Evolutionary conservation across 805 yeast genomes (phyloP), one percentile per base, ranked within the genome.

Genomic region (Pichia thaimueangensis): DNA sequence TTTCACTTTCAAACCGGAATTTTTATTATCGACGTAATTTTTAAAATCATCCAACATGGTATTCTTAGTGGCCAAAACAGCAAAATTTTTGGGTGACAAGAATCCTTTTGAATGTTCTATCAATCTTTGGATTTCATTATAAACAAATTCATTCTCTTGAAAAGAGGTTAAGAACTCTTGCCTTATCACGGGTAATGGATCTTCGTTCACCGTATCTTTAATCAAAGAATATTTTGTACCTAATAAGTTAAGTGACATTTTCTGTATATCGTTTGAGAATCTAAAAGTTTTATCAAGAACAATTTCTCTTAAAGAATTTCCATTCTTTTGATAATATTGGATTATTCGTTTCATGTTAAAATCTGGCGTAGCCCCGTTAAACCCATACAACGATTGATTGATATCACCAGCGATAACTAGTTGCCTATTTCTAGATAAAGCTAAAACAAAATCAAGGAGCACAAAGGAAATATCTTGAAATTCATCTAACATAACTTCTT

Each of bases 381-480:
- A 84, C 23, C 69, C 78, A 55, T 80, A 84, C 23, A 84, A 79
- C 40, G 83, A 71, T 59, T 84, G 91, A 55, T 77, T 69, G 1
- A 78, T 74, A 59, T 84, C 91, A 1, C 89, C 89, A 4, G 87
- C 82, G 16, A 83, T 57, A 2, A 81, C 71, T 28, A 84, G 52
- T 56, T 83, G 88, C 41, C 74, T 69, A 2, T 52, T 50, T 7
- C 45, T 45, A 0, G 68, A 48, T 3, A 75, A 60, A 1, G 65
- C 55, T 5, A 58, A 54, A 4, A 80, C 60, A 2, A 82, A 55
- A 16, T 67, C 66, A 21, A 74, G 52, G 17, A 82, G 60, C 9
- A 65, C 67, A 0, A 73, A 71, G 47, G 78, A 74, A 55, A 82
- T 67, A 58, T 84, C 91, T 55, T 84, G 91, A 53, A 78, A 80